These are phyloP conservation scores for Candida glaebosa DNA, from an alignment of 805 yeast genomes.

Conservation along the genomic window DNA sequence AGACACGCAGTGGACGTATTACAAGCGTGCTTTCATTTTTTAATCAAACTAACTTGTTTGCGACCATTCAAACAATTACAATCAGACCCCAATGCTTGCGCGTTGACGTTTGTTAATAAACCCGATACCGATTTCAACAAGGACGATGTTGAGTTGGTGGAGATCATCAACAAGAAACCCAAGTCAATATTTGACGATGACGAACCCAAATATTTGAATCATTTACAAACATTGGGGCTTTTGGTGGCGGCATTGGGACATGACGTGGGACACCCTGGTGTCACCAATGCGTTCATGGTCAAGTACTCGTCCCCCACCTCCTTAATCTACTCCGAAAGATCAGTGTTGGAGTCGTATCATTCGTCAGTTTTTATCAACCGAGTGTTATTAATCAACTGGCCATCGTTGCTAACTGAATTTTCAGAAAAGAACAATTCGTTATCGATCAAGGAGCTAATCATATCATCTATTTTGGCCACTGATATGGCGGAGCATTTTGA, in stretches of 20 bases:
- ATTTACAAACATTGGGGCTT: conserved; percentile 52
- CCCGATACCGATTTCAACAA: conserved; percentile 5
- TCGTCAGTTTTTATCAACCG: conserved; percentile 53
- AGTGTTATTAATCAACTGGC: conserved; percentile 33
- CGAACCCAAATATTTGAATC: conserved; percentile 19
- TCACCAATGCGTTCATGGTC: conserved; percentile 72
- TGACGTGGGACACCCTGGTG: conserved; percentile 95
- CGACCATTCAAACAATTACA: conserved; percentile 36
- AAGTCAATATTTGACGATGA: conserved; percentile 1
- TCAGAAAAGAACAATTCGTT: conserved; percentile 15
- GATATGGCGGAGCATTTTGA: conserved; percentile 90
- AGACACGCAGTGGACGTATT: conserved; percentile 94
- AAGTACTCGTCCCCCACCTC: conserved; percentile 63
- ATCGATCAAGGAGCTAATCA: conserved; percentile 27
- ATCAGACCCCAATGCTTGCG: conserved; percentile 28
- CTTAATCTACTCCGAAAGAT: conserved; percentile 54
- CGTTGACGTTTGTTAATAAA: conserved; percentile 14
- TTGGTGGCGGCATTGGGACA: conserved; percentile 88
- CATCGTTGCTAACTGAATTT: conserved; percentile 24
- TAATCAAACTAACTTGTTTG: conserved; percentile 40
- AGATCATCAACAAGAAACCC: background rate
- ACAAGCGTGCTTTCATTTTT: conserved; percentile 78
- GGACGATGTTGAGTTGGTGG: background rate
- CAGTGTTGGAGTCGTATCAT: conserved; percentile 84
- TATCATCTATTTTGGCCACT: conserved; percentile 49